Base-by-base conservation (phyloP, 2,329 filamentous ascomycete genomes). In the Dothistroma pini region DNA sequence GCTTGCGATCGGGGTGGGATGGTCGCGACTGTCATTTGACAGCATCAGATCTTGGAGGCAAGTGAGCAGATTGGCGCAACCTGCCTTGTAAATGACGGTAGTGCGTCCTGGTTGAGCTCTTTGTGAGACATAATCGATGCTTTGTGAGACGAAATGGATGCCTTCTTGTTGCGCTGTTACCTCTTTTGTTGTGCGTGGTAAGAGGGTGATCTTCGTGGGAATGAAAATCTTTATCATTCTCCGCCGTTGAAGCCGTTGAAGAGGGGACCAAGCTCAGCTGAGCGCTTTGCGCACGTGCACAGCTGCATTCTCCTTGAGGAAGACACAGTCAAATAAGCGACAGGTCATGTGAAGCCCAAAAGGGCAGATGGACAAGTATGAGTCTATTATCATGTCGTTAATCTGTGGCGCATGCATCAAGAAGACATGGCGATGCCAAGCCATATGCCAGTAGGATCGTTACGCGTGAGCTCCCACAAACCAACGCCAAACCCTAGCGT, bases 381-480 rank as follows among this genome's bases (percentile, higher is more conserved):
- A 32, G 51, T 63, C 48, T 71, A 52, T 5, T 74, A 65, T 84
- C 1, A 91, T 60, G 0, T 79, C 84, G 0, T 16, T 35, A 0
- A 0, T 89, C 86, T 57, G n/a, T 48, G 41, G 54, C 48, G 55
- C 55, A 55, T 57, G 54, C 49, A 50, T 59, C 62, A 58, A 53
- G 25, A 34, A 38, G 25, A 16, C 7, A 19, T 32, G 55, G 55
- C 22, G 31, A 22, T 29, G 22, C 21, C 29, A 48, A 54, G 53
- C 32, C 41, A 56, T n/a, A 50, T 38, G 51, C 51, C 29, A 32
- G 31, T 16, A 53, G 51, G 31, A 29, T 53, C 51, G 34, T 53
- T 90, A 0, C 89, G 79, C 91, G 0, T 91, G 85, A 0, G 89
- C 89, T 1, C 89, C 89, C 10, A 89, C 83, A 8, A 89, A 83